Evolutionary conservation across 176 grass and related monocot species (phyloP), one percentile per base, ranked within the genome.

Genomic region (Carex myosuroides): DNA sequence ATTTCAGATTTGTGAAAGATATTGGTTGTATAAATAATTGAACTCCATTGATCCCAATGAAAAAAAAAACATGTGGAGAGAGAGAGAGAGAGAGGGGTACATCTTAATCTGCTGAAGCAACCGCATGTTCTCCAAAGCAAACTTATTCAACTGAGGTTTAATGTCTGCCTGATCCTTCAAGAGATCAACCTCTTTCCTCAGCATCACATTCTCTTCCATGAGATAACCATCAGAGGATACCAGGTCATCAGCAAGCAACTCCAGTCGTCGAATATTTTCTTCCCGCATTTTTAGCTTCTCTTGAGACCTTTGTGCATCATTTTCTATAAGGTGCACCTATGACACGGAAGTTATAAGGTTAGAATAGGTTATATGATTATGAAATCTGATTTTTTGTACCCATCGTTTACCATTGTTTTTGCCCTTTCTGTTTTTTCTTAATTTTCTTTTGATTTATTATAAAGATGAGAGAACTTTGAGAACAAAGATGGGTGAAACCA

Each of bases 71-170:
- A 48, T 33, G 14, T 16, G 12, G 21, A 55, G 54, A 61, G 75
- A 61, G 29, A 39, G 44, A 56, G 64, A 69, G 18, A 86, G 41
- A 84, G 74, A 79, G 32, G 70, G 66, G 81, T 95, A 95, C 93
- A 75, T 87, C 76, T 84, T 91, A 92, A 95, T 83, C 84, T 95
- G 89, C 75, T 95, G 86, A 61, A 95, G 88, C 52, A 95, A 35
- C 88, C 85, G 88, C 89, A 87, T 91, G 81, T 95, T 95, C 92
- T 95, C 91, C 70, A 95, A 89, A 84, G 90, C 93, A 82, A 95
- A 95, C 70, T 95, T 87, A 82, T 81, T 86, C 76, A 92, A 65
- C 84, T 91, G 86, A 86, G 93, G 87, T 74, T 92, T 92, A 54
- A 80, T 91, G 53, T 91, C 88, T 64, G 90, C 77, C 81, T 88